Percentiles rank a stretch among this genome's conserved stretches.
These are phyloP conservation scores for Metarhizium rileyi DNA, from an alignment of 2,329 filamentous ascomycete species.

Conservation along the genomic window DNA sequence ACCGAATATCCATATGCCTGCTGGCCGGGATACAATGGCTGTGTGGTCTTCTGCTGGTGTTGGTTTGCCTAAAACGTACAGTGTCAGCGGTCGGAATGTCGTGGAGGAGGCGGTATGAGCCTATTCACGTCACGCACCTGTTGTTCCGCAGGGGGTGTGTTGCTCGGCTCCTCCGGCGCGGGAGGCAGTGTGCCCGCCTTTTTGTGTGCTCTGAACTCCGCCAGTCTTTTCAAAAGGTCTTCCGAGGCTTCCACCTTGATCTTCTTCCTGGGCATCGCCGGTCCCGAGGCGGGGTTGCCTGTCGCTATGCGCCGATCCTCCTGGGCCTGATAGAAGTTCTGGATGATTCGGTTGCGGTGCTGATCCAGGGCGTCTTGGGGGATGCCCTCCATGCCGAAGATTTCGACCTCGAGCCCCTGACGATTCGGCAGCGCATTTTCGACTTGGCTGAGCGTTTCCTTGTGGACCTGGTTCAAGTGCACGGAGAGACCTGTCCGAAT, in stretches of 20 bases:
- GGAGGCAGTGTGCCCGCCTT: constrained; percentile 1
- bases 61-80: constrained; percentile 7
- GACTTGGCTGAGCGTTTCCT: constrained; percentile 76
- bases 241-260: constrained; percentile 64
- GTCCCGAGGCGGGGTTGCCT: constrained; percentile 70
- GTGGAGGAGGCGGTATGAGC: no score
- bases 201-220: constrained; percentile 63
- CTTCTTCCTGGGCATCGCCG: constrained; percentile 53
- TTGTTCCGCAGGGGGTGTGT: constrained; percentile 19
- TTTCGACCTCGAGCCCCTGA: constrained; percentile 80
- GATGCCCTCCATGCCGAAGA: constrained; percentile 97
- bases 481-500: constrained; percentile 66
- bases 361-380: constrained; percentile 74
- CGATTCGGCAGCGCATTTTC: constrained; percentile 89
- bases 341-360: constrained; percentile 78
- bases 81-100: no score
- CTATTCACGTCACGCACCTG: constrained; percentile 12
- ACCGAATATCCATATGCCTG: constrained; percentile 24
- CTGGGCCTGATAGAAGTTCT: constrained; percentile 77
- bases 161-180: neutral
- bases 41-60: constrained; percentile 14
- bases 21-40: constrained; percentile 15
- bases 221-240: constrained; percentile 71
- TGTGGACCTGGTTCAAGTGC: constrained; percentile 98
- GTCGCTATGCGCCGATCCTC: constrained; percentile 72